phyloP scores from a whole-genome alignment of 2,329 filamentous ascomycete genomes.

The Curvularia sp. region DNA sequence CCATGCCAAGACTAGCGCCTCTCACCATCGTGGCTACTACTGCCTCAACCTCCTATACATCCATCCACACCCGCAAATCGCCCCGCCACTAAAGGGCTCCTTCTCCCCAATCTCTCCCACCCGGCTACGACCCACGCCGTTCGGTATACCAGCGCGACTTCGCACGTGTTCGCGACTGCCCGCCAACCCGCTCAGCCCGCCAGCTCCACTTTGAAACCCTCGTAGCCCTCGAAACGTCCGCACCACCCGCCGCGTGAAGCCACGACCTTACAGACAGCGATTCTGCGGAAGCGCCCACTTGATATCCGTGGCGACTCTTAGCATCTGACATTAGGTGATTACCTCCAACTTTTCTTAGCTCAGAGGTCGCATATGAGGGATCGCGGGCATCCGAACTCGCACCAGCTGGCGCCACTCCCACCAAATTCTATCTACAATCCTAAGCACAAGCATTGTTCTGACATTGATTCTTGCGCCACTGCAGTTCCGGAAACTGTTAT shows the following conservation, averaged over 20 bases:
- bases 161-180: slow-evolving; percentile 29
- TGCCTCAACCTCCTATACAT: slow-evolving; percentile 30
- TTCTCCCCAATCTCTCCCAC: slow-evolving; percentile 30
- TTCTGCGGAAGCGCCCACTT: slow-evolving; percentile 52
- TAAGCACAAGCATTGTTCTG: slow-evolving; percentile 43
- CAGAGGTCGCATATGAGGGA: slow-evolving; percentile 33
- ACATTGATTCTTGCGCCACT: slow-evolving; percentile 39
- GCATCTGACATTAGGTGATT: slow-evolving; percentile 51
- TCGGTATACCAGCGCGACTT: slow-evolving; percentile 35
- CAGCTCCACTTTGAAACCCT: slow-evolving; percentile 27
- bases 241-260: slow-evolving; percentile 43
- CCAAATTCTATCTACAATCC: slow-evolving; percentile 25
- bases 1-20: slow-evolving; percentile 30
- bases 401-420: slow-evolving; percentile 25
- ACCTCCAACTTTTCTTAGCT: slow-evolving; percentile 35
- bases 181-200: slow-evolving; percentile 18
- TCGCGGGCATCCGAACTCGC: slow-evolving; percentile 30
- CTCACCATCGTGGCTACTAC: slow-evolving; percentile 26
- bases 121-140: slow-evolving; percentile 35
- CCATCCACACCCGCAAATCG: slow-evolving; percentile 40
- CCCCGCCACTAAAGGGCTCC: slow-evolving; percentile 41
- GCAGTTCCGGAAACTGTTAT: slow-evolving; percentile 69
- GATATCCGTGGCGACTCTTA: slow-evolving; percentile 48
- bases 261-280: slow-evolving; percentile 42
- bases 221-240: slow-evolving; percentile 44